phyloP scores from a whole-genome alignment of 495 filamentous ascomycete species.

The Penicillium argentinense region DNA sequence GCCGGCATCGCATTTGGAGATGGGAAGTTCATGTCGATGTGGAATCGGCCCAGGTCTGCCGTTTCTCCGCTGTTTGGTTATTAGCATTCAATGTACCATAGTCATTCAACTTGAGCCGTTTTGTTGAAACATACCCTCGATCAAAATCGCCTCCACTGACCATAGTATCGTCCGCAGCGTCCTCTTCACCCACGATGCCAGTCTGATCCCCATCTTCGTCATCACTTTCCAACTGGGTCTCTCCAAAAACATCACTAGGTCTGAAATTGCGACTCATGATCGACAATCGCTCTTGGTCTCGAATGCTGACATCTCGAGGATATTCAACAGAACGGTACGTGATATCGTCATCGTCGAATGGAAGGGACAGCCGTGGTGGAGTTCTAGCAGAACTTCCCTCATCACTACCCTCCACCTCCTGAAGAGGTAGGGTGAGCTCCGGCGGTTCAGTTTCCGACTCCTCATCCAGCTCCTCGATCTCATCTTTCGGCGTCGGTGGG shows the following conservation, averaged over 20 bases:
- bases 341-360: constrained; percentile 67
- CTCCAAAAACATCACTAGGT: constrained; percentile 63
- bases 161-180: constrained; percentile 30
- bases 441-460: constrained; percentile 63
- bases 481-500: constrained; percentile 28
- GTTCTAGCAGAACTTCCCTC: constrained; percentile 46
- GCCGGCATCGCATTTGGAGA: constrained; percentile 30
- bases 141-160: constrained; percentile 42
- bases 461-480: constrained; percentile 62
- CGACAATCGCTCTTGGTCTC: constrained; percentile 43
- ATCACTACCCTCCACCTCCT: constrained; percentile 49
- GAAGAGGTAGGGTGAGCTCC: constrained; percentile 69
- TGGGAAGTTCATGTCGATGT: constrained; percentile 47
- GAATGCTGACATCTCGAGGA: constrained; percentile 58
- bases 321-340: constrained; percentile 71
- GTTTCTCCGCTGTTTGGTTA: constrained; percentile 43
- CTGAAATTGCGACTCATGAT: constrained; percentile 58
- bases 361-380: constrained; percentile 60
- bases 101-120: constrained; percentile 1
- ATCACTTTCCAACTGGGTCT: constrained; percentile 48
- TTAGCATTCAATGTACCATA: constrained; percentile 27
- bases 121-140: constrained; percentile 34
- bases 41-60: constrained; percentile 44
- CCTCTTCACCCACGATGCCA: constrained; percentile 40
- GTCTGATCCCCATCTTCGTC: constrained; percentile 49